These are phyloP conservation scores for Saturnispora hagleri DNA, from an alignment of 805 yeast species.

Conservation along the genomic window DNA sequence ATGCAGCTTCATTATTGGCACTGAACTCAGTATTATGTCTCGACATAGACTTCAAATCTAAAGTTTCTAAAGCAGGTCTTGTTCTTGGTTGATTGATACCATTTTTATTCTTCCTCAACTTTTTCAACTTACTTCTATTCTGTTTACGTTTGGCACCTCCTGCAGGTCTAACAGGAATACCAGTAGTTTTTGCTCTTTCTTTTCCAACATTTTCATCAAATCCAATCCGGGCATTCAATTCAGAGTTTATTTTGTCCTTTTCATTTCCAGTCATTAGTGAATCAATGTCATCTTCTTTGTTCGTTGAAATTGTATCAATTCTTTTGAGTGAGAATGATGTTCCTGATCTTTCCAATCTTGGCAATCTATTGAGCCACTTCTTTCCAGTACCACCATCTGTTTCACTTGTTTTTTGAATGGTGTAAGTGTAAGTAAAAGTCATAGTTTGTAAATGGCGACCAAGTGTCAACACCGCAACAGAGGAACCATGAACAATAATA, in stretches of 20 bases:
- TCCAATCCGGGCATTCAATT: slow-evolving; percentile 17
- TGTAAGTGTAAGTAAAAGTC: slow-evolving; percentile 86
- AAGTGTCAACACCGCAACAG: slow-evolving; percentile 49
- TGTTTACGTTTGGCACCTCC: slow-evolving; percentile 61
- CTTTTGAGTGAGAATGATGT: slow-evolving; percentile 76
- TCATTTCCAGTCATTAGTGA: slow-evolving; percentile 9
- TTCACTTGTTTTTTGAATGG: slow-evolving; percentile 51
- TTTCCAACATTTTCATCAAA: slow-evolving; percentile 8
- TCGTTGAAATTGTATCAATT: slow-evolving; percentile 49
- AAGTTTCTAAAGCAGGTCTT: slow-evolving; percentile 23
- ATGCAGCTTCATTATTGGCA: not conserved
- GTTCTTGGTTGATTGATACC: slow-evolving; percentile 26
- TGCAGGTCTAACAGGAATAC: slow-evolving; percentile 53
- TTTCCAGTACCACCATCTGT: slow-evolving; percentile 32
- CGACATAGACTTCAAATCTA: slow-evolving; percentile 11
- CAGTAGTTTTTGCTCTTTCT: slow-evolving; percentile 13
- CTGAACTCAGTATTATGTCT: slow-evolving; percentile 8
- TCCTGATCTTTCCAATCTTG: slow-evolving; percentile 61
- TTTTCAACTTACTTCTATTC: slow-evolving; percentile 35
- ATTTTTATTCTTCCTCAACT: slow-evolving; percentile 23
- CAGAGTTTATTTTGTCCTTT: slow-evolving; percentile 17
- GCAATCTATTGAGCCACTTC: slow-evolving; percentile 77
- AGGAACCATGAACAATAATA: slow-evolving; percentile 53
- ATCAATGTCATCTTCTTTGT: slow-evolving; percentile 9
- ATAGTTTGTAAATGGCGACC: slow-evolving; percentile 87